phyloP scores from a whole-genome alignment of 2,329 filamentous ascomycete genomes.

The Hawksworthiomyces lignivorus region DNA sequence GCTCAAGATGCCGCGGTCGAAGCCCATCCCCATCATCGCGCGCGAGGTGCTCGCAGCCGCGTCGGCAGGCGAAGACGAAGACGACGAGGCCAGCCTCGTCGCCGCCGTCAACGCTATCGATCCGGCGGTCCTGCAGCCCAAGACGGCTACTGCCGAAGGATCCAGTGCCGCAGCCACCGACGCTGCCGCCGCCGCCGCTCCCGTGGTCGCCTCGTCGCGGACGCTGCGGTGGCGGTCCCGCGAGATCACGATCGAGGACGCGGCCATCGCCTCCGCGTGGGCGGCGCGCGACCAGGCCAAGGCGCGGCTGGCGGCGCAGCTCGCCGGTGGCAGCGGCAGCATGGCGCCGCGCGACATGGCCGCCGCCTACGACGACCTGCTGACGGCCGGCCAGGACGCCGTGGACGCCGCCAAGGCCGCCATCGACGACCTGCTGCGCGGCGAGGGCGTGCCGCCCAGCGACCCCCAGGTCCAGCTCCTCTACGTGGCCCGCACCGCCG shows the following conservation, averaged over 20 bases:
- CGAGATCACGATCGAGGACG: constrained; percentile 84
- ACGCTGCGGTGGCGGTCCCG: constrained; percentile 80
- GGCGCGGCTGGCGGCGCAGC: constrained; percentile 37
- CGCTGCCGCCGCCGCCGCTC: constrained; percentile 3
- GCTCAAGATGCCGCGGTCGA: constrained; percentile 75
- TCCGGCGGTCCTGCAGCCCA: constrained; percentile 51
- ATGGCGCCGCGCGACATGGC: constrained; percentile 60
- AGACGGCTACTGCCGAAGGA: constrained; percentile 36
- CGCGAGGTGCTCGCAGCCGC: constrained; percentile 67
- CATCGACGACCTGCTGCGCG: constrained; percentile 79
- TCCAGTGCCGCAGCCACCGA: constrained; percentile 27
- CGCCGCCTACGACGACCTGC: constrained; percentile 81
- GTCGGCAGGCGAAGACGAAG: constrained; percentile 59
- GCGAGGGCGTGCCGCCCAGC: constrained; percentile 74
- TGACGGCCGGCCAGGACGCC: constrained; percentile 85
- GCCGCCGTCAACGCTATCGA: constrained; percentile 64
- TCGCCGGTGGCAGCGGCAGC: constrained; percentile 32
- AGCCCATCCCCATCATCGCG: constrained; percentile 71
- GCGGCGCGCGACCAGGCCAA: constrained; percentile 56
- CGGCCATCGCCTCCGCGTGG: constrained; percentile 79
- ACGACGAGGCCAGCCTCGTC: constrained; percentile 53
- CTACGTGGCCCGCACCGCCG: constrained; percentile 84
- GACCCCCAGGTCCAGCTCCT: constrained; percentile 86
- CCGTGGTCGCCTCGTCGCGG: constrained; percentile 53
- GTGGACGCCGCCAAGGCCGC: constrained; percentile 89